These are phyloP conservation scores for Amanita molliuscula DNA, from an alignment of 768 basidiomycete species.

Conservation along the genomic window DNA sequence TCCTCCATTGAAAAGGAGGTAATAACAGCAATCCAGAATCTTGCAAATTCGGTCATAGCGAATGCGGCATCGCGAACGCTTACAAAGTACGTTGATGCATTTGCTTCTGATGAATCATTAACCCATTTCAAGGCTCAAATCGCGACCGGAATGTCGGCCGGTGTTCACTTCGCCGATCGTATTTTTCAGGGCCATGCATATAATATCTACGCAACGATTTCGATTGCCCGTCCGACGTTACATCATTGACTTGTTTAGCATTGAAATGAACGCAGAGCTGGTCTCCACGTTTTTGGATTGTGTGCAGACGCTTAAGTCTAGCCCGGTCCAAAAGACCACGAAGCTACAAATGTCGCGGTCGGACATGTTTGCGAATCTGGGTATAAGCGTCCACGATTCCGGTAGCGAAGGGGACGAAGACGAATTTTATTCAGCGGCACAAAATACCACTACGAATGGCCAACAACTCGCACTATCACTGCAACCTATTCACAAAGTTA, in stretches of 20 bases:
- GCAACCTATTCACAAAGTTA: constrained; percentile 2
- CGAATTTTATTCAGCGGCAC: background rate
- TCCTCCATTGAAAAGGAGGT: constrained; percentile 72
- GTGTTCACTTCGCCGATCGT: constrained; percentile 73
- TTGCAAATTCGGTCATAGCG: constrained; percentile 92
- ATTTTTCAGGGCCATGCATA: constrained; percentile 78
- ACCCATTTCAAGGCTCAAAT: constrained; percentile 52
- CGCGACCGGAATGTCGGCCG: constrained; percentile 59
- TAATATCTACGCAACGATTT: constrained; percentile 83
- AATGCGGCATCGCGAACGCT: constrained; percentile 89
- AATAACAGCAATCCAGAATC: constrained; percentile 82
- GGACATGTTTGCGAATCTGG: constrained; percentile 1
- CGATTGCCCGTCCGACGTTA: constrained; percentile 88
- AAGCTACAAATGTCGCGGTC: constrained; percentile 2
- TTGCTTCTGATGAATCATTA: constrained; percentile 1
- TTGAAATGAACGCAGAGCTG: constrained; percentile 60
- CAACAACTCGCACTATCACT: background rate
- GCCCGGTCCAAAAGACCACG: constrained; percentile 24
- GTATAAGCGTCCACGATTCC: background rate
- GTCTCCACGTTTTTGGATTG: constrained; percentile 44
- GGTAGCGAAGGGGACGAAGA: background rate
- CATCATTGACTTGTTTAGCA: constrained; percentile 85
- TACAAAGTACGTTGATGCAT: constrained; percentile 45
- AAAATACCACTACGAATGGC: background rate
- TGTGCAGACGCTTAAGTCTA: constrained; percentile 38